phyloP scores from a whole-genome alignment of 2,329 filamentous ascomycete species.

The Penicillium sp. region DNA sequence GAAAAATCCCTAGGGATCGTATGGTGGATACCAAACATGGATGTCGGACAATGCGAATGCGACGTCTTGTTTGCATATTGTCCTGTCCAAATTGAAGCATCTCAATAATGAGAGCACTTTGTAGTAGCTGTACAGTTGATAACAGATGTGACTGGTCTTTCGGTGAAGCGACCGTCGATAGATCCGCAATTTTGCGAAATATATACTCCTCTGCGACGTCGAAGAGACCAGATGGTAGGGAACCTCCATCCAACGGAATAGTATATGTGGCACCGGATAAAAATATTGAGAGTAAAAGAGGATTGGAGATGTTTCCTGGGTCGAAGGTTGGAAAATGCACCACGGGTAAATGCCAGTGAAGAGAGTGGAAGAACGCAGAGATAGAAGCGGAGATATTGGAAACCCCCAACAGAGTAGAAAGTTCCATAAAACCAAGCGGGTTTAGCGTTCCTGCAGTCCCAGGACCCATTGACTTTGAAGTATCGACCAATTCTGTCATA shows the following conservation, averaged over 20 bases:
- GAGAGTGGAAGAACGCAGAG: slow-evolving; percentile 31
- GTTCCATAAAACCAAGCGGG: slow-evolving; percentile 16
- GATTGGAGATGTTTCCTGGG: slow-evolving; percentile 24
- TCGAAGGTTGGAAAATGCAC: slow-evolving; percentile 34
- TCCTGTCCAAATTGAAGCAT: slow-evolving; percentile 35
- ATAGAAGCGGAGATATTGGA: slow-evolving; percentile 29
- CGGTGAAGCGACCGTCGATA: slow-evolving; percentile 15
- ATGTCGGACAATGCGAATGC: slow-evolving; percentile 32
- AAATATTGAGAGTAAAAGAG: slow-evolving; percentile 28
- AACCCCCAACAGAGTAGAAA: slow-evolving; percentile 23
- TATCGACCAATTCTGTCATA: slow-evolving; percentile 27
- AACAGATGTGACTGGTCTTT: slow-evolving; percentile 8
- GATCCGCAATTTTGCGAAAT: slow-evolving; percentile 24
- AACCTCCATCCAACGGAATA: slow-evolving; percentile 16
- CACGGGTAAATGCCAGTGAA: slow-evolving; percentile 33
- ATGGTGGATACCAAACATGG: slow-evolving; percentile 31
- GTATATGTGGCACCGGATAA: slow-evolving; percentile 29
- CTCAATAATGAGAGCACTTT: slow-evolving; percentile 31
- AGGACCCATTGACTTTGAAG: slow-evolving; percentile 27
- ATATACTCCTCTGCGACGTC: slow-evolving; percentile 32
- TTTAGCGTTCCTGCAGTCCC: not conserved
- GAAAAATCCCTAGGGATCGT: slow-evolving; percentile 28
- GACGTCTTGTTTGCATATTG: slow-evolving; percentile 26
- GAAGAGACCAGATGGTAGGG: slow-evolving; percentile 21
- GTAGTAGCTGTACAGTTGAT: slow-evolving; percentile 25